Base-by-base conservation (phyloP, 2,329 filamentous ascomycete species). In the Hortaea werneckii region DNA sequence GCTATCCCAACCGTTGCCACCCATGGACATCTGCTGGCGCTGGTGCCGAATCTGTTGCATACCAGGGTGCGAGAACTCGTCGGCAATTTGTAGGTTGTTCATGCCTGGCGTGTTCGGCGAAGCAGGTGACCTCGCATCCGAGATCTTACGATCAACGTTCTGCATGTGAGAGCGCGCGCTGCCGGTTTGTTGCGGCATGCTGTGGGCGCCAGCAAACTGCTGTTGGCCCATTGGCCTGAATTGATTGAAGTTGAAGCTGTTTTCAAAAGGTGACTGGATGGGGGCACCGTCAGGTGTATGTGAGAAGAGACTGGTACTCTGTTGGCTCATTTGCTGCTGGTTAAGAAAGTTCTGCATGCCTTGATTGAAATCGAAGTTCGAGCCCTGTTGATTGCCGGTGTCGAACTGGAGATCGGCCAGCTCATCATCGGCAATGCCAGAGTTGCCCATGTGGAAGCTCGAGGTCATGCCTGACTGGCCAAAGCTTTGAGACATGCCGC, bases 201-300 rank as follows among this genome's bases (percentile, higher is more conserved):
- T 62, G 50, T 61, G 58, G 29, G 50, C 56, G 32, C 59, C 60
- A 69, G 44, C 77, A 73, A 58, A 59, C 11, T 73, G 71, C 44
- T 52, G 51, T 39, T 47, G 54, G 47, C 60, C 81, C 58, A 71
- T 70, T 48, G 78, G 77, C 39, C 84, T 79, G 64, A 87, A 94
- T 53, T 88, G 85, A 32, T 75, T 75, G 59, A 85, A 84, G 66
- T 82, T 83, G 70, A 89, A 92, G 56, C 70, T 72, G 44, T 84
- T 79, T 37, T 85, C 77, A 59, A 88, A 95, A 0, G 90, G 90
- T 58, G 88, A 95, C 60, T 94, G 86, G 50, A 95, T 90, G 5
- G 90, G 88, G 44, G 87, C 84, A 43, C 87, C 87, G 50, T 96
- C 90, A 3, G 90, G 89, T 1, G 89, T 95, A 63, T 86, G 87